Evolutionary conservation across 257 asterid genomes (phyloP).

Genomic region (Pogostemon cablin): DNA sequence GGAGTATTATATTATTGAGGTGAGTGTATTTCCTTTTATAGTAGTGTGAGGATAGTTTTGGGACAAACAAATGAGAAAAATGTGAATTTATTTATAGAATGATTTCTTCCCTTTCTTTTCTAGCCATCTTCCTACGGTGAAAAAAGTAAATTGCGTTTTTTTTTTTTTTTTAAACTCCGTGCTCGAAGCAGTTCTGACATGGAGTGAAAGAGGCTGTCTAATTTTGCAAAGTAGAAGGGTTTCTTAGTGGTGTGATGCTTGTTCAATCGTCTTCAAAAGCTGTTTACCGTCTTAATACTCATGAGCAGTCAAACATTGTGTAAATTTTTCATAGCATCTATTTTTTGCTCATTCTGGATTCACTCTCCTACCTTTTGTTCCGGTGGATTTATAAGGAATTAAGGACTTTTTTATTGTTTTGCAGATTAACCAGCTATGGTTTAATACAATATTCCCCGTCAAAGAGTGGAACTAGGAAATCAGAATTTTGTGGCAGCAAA

Average conservation of each 20-base stretch:
- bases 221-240: neutral
- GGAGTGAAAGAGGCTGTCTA: neutral
- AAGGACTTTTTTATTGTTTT: conserved; percentile 1
- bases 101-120: neutral
- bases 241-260: neutral
- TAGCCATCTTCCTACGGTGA: neutral
- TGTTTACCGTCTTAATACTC: neutral
- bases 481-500: conserved; percentile 24
- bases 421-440: conserved; percentile 33
- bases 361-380: conserved; percentile 1
- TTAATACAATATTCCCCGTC: conserved; percentile 4
- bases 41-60: neutral
- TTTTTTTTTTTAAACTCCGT: neutral
- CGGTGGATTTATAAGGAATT: neutral
- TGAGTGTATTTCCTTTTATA: no score
- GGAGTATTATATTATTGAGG: no score
- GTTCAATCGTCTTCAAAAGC: neutral
- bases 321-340: neutral
- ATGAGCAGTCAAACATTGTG: neutral
- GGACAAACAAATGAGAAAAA: neutral
- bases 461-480: conserved; percentile 25
- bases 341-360: conserved; percentile 1
- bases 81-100: neutral
- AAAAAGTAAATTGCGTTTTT: neutral
- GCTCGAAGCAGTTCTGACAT: neutral